These are phyloP conservation scores for Rhododendron williamsianum DNA, from an alignment of 148 eudicot genomes.

Conservation along the genomic window DNA sequence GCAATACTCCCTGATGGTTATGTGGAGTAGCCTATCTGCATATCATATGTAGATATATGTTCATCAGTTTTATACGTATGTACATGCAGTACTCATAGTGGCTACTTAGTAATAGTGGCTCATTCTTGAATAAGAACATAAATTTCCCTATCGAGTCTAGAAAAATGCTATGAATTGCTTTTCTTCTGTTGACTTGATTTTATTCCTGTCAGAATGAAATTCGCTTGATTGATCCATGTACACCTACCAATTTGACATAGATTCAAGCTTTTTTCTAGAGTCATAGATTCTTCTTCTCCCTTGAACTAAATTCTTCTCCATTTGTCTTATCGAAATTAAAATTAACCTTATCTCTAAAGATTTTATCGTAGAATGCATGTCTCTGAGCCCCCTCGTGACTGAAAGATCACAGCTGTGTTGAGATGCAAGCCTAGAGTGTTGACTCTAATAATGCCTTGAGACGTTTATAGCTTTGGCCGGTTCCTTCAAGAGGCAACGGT, in stretches of 20 bases:
- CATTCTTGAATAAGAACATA: constrained; percentile 1
- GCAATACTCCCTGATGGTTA: not conserved
- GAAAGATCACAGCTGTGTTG: not conserved
- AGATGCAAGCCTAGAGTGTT: constrained; percentile 1
- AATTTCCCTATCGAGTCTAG: not conserved
- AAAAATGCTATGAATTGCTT: not conserved
- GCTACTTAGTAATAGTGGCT: not conserved
- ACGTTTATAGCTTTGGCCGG: not conserved
- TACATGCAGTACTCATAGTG: not conserved
- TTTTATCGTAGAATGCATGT: not conserved
- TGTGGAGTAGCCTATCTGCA: not conserved
- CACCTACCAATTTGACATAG: not conserved
- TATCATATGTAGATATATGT: not conserved
- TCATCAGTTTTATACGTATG: not conserved
- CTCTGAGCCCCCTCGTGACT: not conserved
- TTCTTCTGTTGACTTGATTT: not conserved
- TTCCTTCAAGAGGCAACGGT: not conserved
- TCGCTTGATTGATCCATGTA: not conserved
- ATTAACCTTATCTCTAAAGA: not conserved
- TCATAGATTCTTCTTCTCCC: too few relatives aligned
- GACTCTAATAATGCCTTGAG: not conserved
- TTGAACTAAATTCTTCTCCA: not conserved
- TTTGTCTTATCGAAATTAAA: not conserved
- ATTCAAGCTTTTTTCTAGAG: too few relatives aligned
- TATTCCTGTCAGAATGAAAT: too few relatives aligned